Conservation (phyloP, 352 stramenopile species). For the Lagenidium giganteum region DNA sequence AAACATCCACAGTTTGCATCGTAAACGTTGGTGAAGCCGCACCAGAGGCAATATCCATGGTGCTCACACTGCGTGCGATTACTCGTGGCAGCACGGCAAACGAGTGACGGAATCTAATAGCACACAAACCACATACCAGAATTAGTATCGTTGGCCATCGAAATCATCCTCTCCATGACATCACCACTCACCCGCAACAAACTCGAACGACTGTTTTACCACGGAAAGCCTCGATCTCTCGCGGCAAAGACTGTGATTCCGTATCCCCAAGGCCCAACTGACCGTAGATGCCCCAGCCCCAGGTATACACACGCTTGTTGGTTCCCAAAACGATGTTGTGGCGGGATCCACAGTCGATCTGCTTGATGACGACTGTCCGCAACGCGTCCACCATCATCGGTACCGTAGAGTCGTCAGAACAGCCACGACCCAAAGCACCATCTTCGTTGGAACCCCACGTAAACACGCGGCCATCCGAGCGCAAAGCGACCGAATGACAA, state of each 20-base stretch:
- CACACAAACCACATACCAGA: not conserved
- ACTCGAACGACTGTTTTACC: slow-evolving; percentile 23
- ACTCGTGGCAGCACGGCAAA: slow-evolving; percentile 21
- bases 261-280: slow-evolving; percentile 29
- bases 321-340: slow-evolving; percentile 28
- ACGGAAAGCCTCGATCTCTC: slow-evolving; percentile 18
- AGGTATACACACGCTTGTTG: slow-evolving; percentile 23
- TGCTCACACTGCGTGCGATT: slow-evolving; percentile 10
- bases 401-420: slow-evolving; percentile 4
- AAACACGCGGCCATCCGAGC: slow-evolving; percentile 18
- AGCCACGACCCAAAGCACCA: slow-evolving; percentile 21
- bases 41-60: no score
- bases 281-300: slow-evolving; percentile 39
- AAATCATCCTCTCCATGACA: not conserved
- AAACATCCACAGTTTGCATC: slow-evolving; percentile 28
- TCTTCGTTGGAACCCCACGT: slow-evolving; percentile 40
- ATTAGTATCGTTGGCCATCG: not conserved
- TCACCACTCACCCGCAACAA: slow-evolving; percentile 19
- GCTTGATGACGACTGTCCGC: slow-evolving; percentile 6
- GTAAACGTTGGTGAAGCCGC: no score
- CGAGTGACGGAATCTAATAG: slow-evolving; percentile 22
- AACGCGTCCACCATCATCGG: slow-evolving; percentile 16
- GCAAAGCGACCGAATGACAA: slow-evolving; percentile 69
- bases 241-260: slow-evolving; percentile 16
- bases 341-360: slow-evolving; percentile 34